Base-by-base conservation (phyloP, 2,329 filamentous ascomycete genomes). In the Lasiodiplodia sp. region DNA sequence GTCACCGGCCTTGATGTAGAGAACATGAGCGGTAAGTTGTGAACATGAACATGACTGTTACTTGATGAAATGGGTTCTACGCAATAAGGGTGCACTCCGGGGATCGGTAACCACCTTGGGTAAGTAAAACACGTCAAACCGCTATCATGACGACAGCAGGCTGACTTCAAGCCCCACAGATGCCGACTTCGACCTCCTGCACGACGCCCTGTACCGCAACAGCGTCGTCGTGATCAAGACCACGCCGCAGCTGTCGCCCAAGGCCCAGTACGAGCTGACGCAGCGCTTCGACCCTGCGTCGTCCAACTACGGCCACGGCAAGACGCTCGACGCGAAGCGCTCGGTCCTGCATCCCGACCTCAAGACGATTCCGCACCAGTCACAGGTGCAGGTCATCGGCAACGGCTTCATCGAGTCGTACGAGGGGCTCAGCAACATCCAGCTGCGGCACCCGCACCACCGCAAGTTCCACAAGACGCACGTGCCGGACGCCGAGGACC, bases 361-460 rank as follows among this genome's bases (percentile, higher is more conserved):
- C 21, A 93, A 94, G 82, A 94, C 92, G 0, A 88, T 94, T 52
- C 91, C 92, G 0, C 89, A 92, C 73, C 92, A 94, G 77, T 91
- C 92, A 0, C 91, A 94, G 77, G 90, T 92, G 1, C 92, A 94
- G 75, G 89, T 94, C 67, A 94, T 94, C 70, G 92, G 92, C 51
- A 93, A 94, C 74, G 92, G 92, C 5, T 85, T 86, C 57, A 85
- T 94, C 1, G 77, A 85, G 1, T 85, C 87, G 38, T 94, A 93
- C 73, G 91, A 94, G 76, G 92, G 91, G 0, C 81, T 94, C 11
- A 80, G 85, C 72, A 84, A 93, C 75, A 86, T 94, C 71, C 87
- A 82, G 40, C 85, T 94, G 38, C 86, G 86, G 68, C 92, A 94
- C 75, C 92, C 92, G 6, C 92, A 94, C 75, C 92, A 94, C 82